Conservation (phyloP, 2,329 filamentous ascomycete species). For the Ophiosphaerella herpotricha region DNA sequence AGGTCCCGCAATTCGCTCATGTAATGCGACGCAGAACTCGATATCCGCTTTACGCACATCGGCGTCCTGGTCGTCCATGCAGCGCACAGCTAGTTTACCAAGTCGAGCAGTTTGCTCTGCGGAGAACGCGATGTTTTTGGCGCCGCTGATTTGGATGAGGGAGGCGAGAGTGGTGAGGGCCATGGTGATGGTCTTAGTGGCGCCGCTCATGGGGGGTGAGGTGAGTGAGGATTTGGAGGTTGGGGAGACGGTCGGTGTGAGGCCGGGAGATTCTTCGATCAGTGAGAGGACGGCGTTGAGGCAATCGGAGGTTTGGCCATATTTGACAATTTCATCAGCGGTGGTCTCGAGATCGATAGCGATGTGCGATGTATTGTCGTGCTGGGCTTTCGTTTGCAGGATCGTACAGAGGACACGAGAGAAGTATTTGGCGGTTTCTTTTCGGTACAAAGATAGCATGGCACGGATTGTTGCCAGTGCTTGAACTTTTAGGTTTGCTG, state of each 20-base stretch:
- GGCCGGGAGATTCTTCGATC: slow-evolving; percentile 36
- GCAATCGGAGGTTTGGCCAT: slow-evolving; percentile 65
- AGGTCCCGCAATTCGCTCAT: slow-evolving; percentile 50
- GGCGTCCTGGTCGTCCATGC: slow-evolving; percentile 45
- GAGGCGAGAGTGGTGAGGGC: slow-evolving; percentile 47
- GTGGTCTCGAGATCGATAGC: slow-evolving; percentile 75
- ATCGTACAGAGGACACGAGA: slow-evolving; percentile 70
- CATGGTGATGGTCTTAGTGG: slow-evolving; percentile 44
- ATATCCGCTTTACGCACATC: slow-evolving; percentile 70
- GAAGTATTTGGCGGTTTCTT: slow-evolving; percentile 69
- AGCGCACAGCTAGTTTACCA: slow-evolving; percentile 45
- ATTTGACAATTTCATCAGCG: slow-evolving; percentile 70
- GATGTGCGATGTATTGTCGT: slow-evolving; percentile 72
- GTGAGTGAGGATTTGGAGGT: slow-evolving; percentile 41
- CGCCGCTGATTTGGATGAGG: slow-evolving; percentile 40
- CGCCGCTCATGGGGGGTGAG: slow-evolving; percentile 16
- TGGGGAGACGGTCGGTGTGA: slow-evolving; percentile 32
- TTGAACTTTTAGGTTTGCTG: slow-evolving; percentile 74
- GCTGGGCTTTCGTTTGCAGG: slow-evolving; percentile 66
- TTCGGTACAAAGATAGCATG: slow-evolving; percentile 69
- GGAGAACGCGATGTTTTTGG: slow-evolving; percentile 37
- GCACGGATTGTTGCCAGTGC: slow-evolving; percentile 75
- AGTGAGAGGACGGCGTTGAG: slow-evolving; percentile 46
- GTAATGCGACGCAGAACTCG: slow-evolving; percentile 74
- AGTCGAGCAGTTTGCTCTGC: slow-evolving; percentile 44